Conservation (phyloP, 1,284 basidiomycete species). For the Fomitopsis betulina region DNA sequence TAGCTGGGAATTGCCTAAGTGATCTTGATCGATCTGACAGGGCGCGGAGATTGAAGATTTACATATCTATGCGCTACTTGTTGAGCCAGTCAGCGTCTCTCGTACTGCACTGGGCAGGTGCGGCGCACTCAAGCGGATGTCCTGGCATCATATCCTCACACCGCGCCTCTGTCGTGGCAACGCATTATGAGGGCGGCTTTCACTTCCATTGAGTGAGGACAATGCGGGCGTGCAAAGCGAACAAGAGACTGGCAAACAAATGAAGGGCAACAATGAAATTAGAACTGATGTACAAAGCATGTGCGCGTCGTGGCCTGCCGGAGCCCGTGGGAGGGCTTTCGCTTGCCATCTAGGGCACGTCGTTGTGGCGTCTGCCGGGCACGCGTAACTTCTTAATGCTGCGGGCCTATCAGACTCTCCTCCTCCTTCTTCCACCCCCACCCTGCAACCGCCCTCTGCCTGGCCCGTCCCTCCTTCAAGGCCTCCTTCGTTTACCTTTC, state of each 20-base stretch:
- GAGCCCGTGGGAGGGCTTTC: background rate
- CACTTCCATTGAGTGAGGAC: background rate
- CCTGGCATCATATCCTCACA: background rate
- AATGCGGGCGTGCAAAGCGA: background rate
- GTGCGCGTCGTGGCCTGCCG: too few relatives aligned
- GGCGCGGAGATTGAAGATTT: too few relatives aligned
- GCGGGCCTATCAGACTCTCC: background rate
- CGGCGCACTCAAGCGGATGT: too few relatives aligned
- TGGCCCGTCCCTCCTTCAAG: constrained; percentile 1
- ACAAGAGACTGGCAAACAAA: background rate
- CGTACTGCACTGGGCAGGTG: too few relatives aligned
- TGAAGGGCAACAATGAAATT: background rate
- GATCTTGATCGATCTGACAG: too few relatives aligned
- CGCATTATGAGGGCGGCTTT: background rate
- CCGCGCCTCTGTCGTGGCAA: background rate
- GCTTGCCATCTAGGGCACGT: background rate
- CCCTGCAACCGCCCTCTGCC: background rate
- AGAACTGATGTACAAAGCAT: background rate
- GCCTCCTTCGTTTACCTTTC: background rate
- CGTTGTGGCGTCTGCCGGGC: background rate
- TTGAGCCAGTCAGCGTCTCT: background rate
- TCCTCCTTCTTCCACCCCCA: background rate
- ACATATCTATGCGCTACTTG: too few relatives aligned
- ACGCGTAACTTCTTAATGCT: background rate
- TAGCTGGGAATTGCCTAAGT: too few relatives aligned